A percentile compares a stretch with the other conserved stretches of the same genome.
These are phyloP conservation scores for Phytophthora chlamydospora DNA, from an alignment of 352 stramenopile species.

Conservation along the genomic window DNA sequence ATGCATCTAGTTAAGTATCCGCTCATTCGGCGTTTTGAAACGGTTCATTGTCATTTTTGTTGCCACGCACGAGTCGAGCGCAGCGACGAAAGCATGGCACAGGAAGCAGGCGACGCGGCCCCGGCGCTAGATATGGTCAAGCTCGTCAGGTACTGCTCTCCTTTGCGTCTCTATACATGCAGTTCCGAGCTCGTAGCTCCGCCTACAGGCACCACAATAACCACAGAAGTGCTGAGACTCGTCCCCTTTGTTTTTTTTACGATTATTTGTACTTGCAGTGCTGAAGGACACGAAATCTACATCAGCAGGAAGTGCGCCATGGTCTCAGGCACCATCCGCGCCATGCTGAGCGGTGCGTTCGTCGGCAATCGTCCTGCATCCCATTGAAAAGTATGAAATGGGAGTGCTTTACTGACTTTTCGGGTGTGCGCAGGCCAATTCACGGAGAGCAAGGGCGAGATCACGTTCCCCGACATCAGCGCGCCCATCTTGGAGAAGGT, in stretches of 20 bases:
- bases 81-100: conserved; percentile 44
- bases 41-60: background rate
- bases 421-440: conserved; percentile 74
- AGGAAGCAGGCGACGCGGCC: conserved; percentile 49
- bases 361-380: background rate
- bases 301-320: conserved; percentile 94
- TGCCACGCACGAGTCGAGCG: background rate
- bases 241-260: conserved; percentile 11
- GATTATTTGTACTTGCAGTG: conserved; percentile 51
- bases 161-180: background rate
- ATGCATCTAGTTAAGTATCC: background rate
- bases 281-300: conserved; percentile 95
- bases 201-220: background rate
- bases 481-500: conserved; percentile 97
- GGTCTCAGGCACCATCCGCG: conserved; percentile 96
- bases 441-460: conserved; percentile 94
- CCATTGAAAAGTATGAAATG: conserved; percentile 7
- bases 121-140: conserved; percentile 76
- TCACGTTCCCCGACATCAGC: conserved; percentile 97
- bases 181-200: background rate
- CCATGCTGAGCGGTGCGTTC: conserved; percentile 94
- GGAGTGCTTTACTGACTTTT: background rate
- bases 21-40: conserved; percentile 19
- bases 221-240: conserved; percentile 7
- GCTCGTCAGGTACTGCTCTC: conserved; percentile 64